Base-by-base conservation (phyloP, 192 early-diverging fungal genomes). In the Coemansia sp. region DNA sequence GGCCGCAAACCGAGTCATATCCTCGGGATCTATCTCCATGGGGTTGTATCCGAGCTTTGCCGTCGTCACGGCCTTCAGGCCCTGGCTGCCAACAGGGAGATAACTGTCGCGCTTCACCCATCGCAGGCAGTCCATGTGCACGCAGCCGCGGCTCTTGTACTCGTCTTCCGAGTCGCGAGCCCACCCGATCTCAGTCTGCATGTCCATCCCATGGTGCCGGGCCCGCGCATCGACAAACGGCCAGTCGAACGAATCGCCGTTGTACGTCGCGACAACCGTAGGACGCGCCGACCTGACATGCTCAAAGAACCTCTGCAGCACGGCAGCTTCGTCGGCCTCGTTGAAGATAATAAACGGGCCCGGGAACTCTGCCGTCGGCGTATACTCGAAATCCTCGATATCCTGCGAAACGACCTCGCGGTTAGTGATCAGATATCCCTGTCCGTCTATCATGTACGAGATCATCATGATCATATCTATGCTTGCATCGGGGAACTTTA, bases 41-140 rank as follows among this genome's bases (percentile, higher is more conserved):
- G 97, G 97, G 66, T 99, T 96, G 61, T 99, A 99, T 0, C 95
- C 93, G 16, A 99, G 81, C 64, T 99, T 99, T 35, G 89, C 91
- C 9, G 90, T 95, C 1, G 97, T 95, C 13, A 99, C 97, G 0
- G 95, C 92, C 77, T 99, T 99, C 42, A 99, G 72, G 65, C 94
- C 94, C 55, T 98, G 97, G 82, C 91, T 93, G 53, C 97, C 97
- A 62, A 92, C 91, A 10, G 97, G 97, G 36, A 99, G 69, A 69
- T 99, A 99, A 50, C 89, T 91, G 83, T 99, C 97, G 64, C 97
- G 91, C 68, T 97, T 98, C 1, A 99, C 97, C 97, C 97, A 99
- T 32, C 89, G 89, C 60, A 96, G 88, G 4, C 92, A 93, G 73
- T 99, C 97, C 93, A 97, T 94, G 68, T 99, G 97, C 23, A 88